A percentile compares a stretch with the other conserved stretches of the same genome.
These are phyloP conservation scores for Chamaenerion angustifolium DNA, from an alignment of 345 rosid species.

Conservation along the genomic window DNA sequence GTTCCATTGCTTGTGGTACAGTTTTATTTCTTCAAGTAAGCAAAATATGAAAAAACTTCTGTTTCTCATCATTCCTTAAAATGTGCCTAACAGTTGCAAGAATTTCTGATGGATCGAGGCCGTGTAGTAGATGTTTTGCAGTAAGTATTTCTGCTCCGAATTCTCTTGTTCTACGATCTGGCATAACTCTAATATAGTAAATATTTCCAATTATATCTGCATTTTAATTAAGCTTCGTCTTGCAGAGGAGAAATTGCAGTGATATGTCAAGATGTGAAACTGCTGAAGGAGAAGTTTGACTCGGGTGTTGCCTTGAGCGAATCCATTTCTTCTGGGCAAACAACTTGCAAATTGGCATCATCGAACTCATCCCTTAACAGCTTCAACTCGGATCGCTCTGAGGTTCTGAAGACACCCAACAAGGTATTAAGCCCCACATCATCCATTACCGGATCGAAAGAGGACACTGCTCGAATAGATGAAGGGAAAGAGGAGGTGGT, in stretches of 20 bases:
- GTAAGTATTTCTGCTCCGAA: constrained; percentile 32
- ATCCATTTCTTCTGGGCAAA: constrained; percentile 67
- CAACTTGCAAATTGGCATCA: constrained; percentile 63
- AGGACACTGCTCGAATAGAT: constrained; percentile 6
- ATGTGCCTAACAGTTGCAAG: constrained; percentile 41
- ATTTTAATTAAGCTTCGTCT: neutral
- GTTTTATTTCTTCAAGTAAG: neutral
- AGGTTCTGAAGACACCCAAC: constrained; percentile 10
- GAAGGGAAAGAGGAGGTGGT: constrained; percentile 7
- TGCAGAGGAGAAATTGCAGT: constrained; percentile 88
- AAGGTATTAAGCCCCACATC: constrained; percentile 19
- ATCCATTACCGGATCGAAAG: constrained; percentile 10
- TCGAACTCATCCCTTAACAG: constrained; percentile 40
- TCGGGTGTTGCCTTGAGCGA: constrained; percentile 47
- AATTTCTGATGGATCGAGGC: constrained; percentile 77
- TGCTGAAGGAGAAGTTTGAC: constrained; percentile 70
- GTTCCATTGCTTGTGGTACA: neutral
- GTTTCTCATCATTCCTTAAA: neutral
- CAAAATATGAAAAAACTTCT: neutral
- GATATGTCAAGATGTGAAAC: constrained; percentile 64
- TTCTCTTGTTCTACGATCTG: too few species aligned
- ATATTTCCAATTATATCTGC: too few species aligned
- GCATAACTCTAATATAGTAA: too few species aligned
- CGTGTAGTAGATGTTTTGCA: constrained; percentile 56
- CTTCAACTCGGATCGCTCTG: constrained; percentile 11